Conservation (phyloP, 768 basidiomycete species). For the Fistulinella prunicolor region DNA sequence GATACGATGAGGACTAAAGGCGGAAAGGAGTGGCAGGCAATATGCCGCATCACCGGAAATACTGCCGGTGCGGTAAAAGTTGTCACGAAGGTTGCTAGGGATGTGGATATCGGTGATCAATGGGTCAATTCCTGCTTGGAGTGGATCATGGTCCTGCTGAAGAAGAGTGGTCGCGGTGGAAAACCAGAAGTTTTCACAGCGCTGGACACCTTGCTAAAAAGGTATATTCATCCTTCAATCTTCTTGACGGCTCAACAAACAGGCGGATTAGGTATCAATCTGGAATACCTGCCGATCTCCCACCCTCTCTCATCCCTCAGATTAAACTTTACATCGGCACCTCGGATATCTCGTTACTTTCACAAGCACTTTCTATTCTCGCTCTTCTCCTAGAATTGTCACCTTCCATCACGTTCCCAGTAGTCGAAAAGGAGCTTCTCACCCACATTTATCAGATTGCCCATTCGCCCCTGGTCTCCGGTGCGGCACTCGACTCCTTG, state of each 20-base stretch:
- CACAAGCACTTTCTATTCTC: slow-evolving; percentile 64
- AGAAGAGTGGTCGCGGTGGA: slow-evolving; percentile 74
- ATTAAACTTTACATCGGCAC: slow-evolving; percentile 74
- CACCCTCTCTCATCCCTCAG: slow-evolving; percentile 63
- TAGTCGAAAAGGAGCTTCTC: slow-evolving; percentile 70
- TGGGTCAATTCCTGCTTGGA: slow-evolving; percentile 84
- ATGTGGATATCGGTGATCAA: slow-evolving; percentile 62
- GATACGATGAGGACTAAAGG: slow-evolving; percentile 63
- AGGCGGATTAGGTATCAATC: slow-evolving; percentile 38
- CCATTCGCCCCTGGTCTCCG: slow-evolving; percentile 75
- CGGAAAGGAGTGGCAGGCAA: slow-evolving; percentile 76
- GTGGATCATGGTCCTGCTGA: slow-evolving; percentile 71
- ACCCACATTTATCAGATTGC: slow-evolving; percentile 65
- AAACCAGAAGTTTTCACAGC: slow-evolving; percentile 80
- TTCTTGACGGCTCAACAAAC: neutral
- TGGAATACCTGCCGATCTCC: slow-evolving; percentile 55
- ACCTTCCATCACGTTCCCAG: slow-evolving; percentile 67
- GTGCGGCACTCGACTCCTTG: slow-evolving; percentile 75
- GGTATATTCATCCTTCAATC: slow-evolving; percentile 38
- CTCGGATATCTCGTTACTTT: slow-evolving; percentile 73
- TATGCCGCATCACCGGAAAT: slow-evolving; percentile 68
- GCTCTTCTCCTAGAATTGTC: slow-evolving; percentile 67
- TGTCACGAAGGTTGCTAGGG: slow-evolving; percentile 77
- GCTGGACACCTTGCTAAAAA: slow-evolving; percentile 66
- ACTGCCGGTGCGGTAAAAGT: slow-evolving; percentile 77